Evolutionary conservation across 2,329 filamentous ascomycete species (phyloP).

Genomic region (Chrysosporium queenslandicum): DNA sequence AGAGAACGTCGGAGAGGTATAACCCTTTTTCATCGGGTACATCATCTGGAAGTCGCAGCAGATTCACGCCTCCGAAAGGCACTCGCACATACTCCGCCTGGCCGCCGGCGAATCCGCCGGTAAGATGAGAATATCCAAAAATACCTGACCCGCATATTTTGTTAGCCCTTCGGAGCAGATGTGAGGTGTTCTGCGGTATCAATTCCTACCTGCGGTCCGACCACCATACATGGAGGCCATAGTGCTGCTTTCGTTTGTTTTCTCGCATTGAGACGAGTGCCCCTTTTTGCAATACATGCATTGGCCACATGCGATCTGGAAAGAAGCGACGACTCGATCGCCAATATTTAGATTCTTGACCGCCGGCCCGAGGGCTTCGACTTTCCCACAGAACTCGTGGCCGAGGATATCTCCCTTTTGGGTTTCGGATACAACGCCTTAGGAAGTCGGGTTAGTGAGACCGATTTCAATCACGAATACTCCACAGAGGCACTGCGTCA

Average conservation of each 20-base stretch:
- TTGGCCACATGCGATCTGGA: conserved; percentile 61
- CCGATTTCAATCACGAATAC: too few relatives aligned
- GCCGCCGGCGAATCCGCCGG: conserved; percentile 75
- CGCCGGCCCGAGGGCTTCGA: conserved; percentile 46
- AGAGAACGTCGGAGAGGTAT: conserved; percentile 70
- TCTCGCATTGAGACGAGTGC: conserved; percentile 68
- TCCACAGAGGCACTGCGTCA: too few relatives aligned
- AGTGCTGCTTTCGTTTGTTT: conserved; percentile 63
- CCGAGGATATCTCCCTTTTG: conserved; percentile 58
- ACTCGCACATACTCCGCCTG: conserved; percentile 82
- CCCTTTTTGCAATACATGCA: conserved; percentile 75
- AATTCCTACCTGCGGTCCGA: conserved; percentile 53
- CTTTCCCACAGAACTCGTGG: conserved; percentile 45
- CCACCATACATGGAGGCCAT: conserved; percentile 69
- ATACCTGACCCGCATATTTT: conserved; percentile 41
- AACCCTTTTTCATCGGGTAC: conserved; percentile 78
- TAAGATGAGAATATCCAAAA: conserved; percentile 65
- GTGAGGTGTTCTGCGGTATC: neutral
- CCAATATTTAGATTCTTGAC: conserved; percentile 49
- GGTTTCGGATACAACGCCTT: conserved; percentile 46
- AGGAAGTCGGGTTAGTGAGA: too few relatives aligned
- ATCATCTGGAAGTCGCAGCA: conserved; percentile 65
- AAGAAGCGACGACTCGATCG: conserved; percentile 68
- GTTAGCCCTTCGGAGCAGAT: conserved; percentile 7
- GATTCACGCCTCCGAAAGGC: conserved; percentile 68